These are phyloP conservation scores for Termitomyces heimii DNA, from an alignment of 768 basidiomycete species.

Conservation along the genomic window DNA sequence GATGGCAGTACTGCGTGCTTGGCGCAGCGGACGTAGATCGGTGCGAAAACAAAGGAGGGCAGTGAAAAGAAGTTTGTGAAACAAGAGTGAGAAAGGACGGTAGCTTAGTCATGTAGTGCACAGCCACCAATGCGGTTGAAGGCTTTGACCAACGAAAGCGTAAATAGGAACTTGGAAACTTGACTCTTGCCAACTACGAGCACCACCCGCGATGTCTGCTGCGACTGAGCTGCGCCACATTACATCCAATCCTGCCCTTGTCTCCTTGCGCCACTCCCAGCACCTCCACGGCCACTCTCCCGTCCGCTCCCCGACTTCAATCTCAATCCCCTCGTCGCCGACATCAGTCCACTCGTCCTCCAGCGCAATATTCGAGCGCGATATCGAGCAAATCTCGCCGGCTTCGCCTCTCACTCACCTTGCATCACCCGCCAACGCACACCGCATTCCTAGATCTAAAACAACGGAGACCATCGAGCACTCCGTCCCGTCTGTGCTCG, in stretches of 20 bases:
- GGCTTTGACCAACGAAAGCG: not conserved
- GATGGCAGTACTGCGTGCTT: too few species aligned
- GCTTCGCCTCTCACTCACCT: constrained; percentile 14
- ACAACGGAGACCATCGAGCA: constrained; percentile 71
- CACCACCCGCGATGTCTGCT: constrained; percentile 2
- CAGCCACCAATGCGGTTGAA: not conserved
- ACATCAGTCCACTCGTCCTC: constrained; percentile 80
- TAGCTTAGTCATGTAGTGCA: not conserved
- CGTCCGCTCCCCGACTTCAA: constrained; percentile 59
- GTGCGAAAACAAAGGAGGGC: not conserved
- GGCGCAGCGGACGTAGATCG: not conserved
- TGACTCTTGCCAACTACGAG: not conserved
- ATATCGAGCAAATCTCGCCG: constrained; percentile 64
- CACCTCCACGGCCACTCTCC: constrained; percentile 27
- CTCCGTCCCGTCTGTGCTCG: constrained; percentile 80
- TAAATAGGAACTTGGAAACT: not conserved
- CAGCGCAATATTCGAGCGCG: constrained; percentile 88
- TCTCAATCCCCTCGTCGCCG: constrained; percentile 78
- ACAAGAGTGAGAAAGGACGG: not conserved
- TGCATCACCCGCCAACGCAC: constrained; percentile 46
- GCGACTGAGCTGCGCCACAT: constrained; percentile 48
- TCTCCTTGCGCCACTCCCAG: constrained; percentile 34
- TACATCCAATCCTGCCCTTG: constrained; percentile 42
- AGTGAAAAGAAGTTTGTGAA: not conserved
- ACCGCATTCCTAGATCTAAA: constrained; percentile 68